These are phyloP conservation scores for Nicotiana knightiana DNA, from an alignment of 257 asterid species.

Conservation along the genomic window DNA sequence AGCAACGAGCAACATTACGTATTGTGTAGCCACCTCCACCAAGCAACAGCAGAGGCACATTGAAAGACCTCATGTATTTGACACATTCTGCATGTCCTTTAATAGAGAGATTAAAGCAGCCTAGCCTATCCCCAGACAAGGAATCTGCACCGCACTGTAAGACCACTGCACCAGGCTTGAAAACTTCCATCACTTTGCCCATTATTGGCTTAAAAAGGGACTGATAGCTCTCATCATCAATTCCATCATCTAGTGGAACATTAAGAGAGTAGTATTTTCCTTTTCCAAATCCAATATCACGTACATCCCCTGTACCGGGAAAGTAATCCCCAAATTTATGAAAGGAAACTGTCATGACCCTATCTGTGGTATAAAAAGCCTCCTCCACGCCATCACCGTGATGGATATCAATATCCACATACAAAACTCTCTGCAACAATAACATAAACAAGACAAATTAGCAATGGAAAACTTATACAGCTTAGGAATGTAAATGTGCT, in stretches of 20 bases:
- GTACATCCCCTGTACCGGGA: constrained; percentile 38
- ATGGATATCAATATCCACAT: constrained; percentile 41
- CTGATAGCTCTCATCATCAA: constrained; percentile 41
- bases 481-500: neutral
- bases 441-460: constrained; percentile 13
- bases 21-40: constrained; percentile 47
- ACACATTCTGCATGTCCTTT: constrained; percentile 42
- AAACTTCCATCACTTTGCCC: constrained; percentile 40
- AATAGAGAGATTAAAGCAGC: constrained; percentile 39
- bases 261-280: constrained; percentile 39
- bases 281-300: constrained; percentile 29
- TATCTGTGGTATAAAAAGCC: constrained; percentile 40
- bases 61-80: constrained; percentile 37
- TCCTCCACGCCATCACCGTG: constrained; percentile 41
- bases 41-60: constrained; percentile 32
- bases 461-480: neutral
- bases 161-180: constrained; percentile 40
- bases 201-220: constrained; percentile 38
- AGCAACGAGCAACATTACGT: constrained; percentile 41
- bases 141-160: constrained; percentile 43
- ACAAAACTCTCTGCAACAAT: constrained; percentile 32
- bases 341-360: constrained; percentile 46
- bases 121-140: constrained; percentile 36
- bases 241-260: constrained; percentile 41
- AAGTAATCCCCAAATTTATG: constrained; percentile 44